Conservation (phyloP, 305 asterid species). For the Ilex paraguariensis region DNA sequence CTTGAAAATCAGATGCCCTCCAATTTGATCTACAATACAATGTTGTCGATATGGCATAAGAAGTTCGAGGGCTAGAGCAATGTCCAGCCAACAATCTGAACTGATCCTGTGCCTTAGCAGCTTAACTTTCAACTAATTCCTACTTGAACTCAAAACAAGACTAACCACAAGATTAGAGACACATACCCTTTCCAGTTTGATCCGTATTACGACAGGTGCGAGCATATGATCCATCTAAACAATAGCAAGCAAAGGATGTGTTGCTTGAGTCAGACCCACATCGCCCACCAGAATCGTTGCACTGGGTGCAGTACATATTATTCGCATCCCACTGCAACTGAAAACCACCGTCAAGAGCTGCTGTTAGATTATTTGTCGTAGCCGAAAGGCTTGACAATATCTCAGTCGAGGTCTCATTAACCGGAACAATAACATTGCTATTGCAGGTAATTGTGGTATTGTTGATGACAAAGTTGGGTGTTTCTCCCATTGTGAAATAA, state of each 20-base stretch:
- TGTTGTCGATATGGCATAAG: too few relatives aligned
- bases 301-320: slow-evolving; percentile 16
- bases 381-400: background rate
- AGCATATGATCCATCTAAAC: slow-evolving; percentile 14
- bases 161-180: background rate
- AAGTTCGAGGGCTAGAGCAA: too few relatives aligned
- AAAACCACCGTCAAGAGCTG: slow-evolving; percentile 41
- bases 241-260: slow-evolving; percentile 42
- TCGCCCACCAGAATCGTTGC: slow-evolving; percentile 40
- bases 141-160: background rate
- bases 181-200: slow-evolving; percentile 18
- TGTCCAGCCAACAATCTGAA: too few relatives aligned
- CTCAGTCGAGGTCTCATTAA: slow-evolving; percentile 16
- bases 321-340: slow-evolving; percentile 36
- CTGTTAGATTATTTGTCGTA: background rate
- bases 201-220: slow-evolving; percentile 14
- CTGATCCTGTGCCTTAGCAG: background rate
- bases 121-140: background rate
- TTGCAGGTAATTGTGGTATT: slow-evolving; percentile 7
- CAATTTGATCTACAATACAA: too few relatives aligned
- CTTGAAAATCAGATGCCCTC: too few relatives aligned
- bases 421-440: slow-evolving; percentile 22
- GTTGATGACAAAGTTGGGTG: background rate
- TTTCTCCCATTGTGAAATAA: background rate
- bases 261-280: slow-evolving; percentile 40